Base-by-base conservation (phyloP, 2,329 filamentous ascomycete species). In the Dactylellina cionopaga region DNA sequence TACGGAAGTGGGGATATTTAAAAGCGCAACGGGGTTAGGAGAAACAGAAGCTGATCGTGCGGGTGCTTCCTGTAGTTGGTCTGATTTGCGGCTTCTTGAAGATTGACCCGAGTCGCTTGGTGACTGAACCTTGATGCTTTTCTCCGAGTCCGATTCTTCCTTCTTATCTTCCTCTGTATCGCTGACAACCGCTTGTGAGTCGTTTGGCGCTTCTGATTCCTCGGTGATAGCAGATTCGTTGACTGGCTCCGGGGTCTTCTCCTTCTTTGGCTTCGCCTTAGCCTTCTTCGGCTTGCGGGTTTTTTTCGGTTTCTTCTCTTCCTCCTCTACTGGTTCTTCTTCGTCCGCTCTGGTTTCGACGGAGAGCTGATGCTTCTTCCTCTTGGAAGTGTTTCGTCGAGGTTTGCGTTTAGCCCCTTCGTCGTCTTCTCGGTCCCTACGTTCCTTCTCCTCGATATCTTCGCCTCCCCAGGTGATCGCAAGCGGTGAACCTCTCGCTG, bases 401-500 rank as follows among this genome's bases (percentile, higher is more conserved):
- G 31, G 17, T 22, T 47, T 71, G 25, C 60, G 60, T 43, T 47
- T 64, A 5, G 41, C 52, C 19, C 9, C 55, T 27, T 71, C 58
- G 6, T 66, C 62, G 3, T 71, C 66, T 29, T 64, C 58, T 25
- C 46, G 44, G 25, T 59, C 51, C 43, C 51, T 37, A 24, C 22
- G 41, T 47, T 71, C 51, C 22, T 64, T 64, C 51, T 71, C 66
- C 46, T 71, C 66, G 44, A 64, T 63, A 54, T 71, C 66, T 31
- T 71, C 66, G 15, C 66, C 66, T 47, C 66, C 66, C 66, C 66
- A 71, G 29, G 66, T 71, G n/a, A 71, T 71, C 13, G 66, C 66
- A 59, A 71, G 66, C 6, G 66, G 66, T n/a, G 66, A 71, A 7
- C 66, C 58, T 51, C 66, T 71, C 43, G 58, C 46, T 29, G 64